Conservation (phyloP, 345 rosid genomes). For the Diplotaxis tenuifolia region DNA sequence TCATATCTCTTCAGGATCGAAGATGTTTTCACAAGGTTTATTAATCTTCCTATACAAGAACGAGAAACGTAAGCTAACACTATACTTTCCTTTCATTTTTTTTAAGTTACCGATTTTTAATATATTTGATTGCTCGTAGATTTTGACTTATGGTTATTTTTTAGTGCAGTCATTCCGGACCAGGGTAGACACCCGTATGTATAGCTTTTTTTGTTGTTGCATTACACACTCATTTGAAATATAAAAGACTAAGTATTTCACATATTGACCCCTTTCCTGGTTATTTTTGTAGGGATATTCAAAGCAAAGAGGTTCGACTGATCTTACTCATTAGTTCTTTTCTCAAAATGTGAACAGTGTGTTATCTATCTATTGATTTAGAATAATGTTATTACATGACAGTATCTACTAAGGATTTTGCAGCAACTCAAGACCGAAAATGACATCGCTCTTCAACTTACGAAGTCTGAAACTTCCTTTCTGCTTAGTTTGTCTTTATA, state of each 20-base stretch:
- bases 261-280: not conserved
- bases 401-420: slow-evolving; percentile 56
- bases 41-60: slow-evolving; percentile 67
- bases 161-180: slow-evolving; percentile 47
- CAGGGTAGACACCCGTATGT: slow-evolving; percentile 34
- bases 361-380: not conserved
- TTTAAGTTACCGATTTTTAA: not conserved
- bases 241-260: not conserved
- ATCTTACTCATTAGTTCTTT: not conserved
- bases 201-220: not conserved
- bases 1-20: slow-evolving; percentile 50
- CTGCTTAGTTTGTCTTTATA: not conserved
- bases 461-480: slow-evolving; percentile 41
- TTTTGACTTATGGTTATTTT: not conserved
- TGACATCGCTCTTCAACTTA: slow-evolving; percentile 53
- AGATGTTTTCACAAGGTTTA: slow-evolving; percentile 65
- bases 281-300: slow-evolving; percentile 42
- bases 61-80: slow-evolving; percentile 47
- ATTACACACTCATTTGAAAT: not conserved
- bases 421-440: slow-evolving; percentile 59
- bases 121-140: not conserved
- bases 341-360: not conserved
- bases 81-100: not conserved
- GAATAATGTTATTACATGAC: slow-evolving; percentile 13
- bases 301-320: slow-evolving; percentile 51